phyloP scores from a whole-genome alignment of 2,329 filamentous ascomycete genomes.

The Ophiostoma triangulosporum region DNA sequence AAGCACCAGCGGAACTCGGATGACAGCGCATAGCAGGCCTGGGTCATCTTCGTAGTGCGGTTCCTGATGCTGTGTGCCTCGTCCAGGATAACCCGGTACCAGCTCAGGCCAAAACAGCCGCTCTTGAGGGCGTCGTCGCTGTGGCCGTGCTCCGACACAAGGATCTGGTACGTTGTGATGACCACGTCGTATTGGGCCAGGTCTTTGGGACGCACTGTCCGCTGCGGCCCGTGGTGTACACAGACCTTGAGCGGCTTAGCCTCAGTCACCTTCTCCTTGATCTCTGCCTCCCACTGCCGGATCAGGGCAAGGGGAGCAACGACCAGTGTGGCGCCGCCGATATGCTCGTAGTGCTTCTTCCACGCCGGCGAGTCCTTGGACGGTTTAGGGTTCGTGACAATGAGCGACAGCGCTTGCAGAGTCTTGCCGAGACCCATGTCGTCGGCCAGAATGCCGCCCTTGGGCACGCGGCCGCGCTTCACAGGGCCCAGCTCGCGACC shows the following conservation, averaged over 20 bases:
- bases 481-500: constrained; percentile 78
- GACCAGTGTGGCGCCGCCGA: constrained; percentile 74
- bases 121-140: constrained; percentile 54
- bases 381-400: constrained; percentile 69
- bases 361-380: constrained; percentile 40
- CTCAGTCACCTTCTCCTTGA: constrained; percentile 60
- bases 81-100: constrained; percentile 91
- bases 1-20: constrained; percentile 92
- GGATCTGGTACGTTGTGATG: constrained; percentile 90
- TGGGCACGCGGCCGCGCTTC: constrained; percentile 70
- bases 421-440: constrained; percentile 98
- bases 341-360: constrained; percentile 53
- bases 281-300: constrained; percentile 92
- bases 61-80: constrained; percentile 99
- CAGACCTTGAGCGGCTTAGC: constrained; percentile 64
- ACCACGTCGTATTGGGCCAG: constrained; percentile 84
- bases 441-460: constrained; percentile 89
- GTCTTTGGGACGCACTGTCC: constrained; percentile 65
- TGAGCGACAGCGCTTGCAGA: constrained; percentile 78
- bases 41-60: constrained; percentile 85
- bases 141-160: constrained; percentile 77
- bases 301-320: constrained; percentile 89
- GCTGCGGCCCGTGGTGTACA: constrained; percentile 79
- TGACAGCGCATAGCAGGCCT: constrained; percentile 74
- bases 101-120: constrained; percentile 81